Conservation (phyloP, 1,284 basidiomycete genomes). For the Gymnopus androsaceus region DNA sequence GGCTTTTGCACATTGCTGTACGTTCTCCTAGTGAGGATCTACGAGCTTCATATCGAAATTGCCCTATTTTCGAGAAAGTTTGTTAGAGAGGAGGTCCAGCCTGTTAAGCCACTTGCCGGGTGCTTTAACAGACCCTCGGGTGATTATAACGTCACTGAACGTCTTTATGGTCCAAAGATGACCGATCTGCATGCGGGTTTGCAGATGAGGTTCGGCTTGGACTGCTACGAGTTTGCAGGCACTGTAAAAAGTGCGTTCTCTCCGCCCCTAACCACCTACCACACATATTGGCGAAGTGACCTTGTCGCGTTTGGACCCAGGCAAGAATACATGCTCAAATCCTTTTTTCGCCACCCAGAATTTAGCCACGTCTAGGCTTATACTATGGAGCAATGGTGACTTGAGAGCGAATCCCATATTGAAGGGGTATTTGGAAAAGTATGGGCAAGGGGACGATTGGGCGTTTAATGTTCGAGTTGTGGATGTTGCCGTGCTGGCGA, state of each 20-base stretch:
- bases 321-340: conserved; percentile 86
- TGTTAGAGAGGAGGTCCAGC: conserved; percentile 69
- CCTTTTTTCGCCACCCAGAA: conserved; percentile 91
- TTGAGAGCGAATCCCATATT: conserved; percentile 63
- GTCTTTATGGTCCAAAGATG: conserved; percentile 58
- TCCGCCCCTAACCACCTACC: conserved; percentile 65
- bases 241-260: conserved; percentile 53
- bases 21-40: conserved; percentile 54
- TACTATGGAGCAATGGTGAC: conserved; percentile 89
- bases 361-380: conserved; percentile 58
- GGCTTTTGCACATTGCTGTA: conserved; percentile 42
- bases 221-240: conserved; percentile 87
- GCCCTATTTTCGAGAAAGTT: conserved; percentile 75
- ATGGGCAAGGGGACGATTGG: conserved; percentile 45
- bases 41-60: conserved; percentile 82
- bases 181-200: conserved; percentile 80
- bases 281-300: conserved; percentile 91
- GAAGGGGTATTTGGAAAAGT: conserved; percentile 57
- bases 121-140: conserved; percentile 69
- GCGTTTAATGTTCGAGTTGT: conserved; percentile 69
- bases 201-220: conserved; percentile 72
- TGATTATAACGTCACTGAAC: conserved; percentile 72
- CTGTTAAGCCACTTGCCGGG: conserved; percentile 63
- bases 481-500: conserved; percentile 67
- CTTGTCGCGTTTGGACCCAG: conserved; percentile 74